Evolutionary conservation across 2,329 filamentous ascomycete species (phyloP), one percentile per base, ranked within the genome.

Genomic region (Mycocentrospora acerina): DNA sequence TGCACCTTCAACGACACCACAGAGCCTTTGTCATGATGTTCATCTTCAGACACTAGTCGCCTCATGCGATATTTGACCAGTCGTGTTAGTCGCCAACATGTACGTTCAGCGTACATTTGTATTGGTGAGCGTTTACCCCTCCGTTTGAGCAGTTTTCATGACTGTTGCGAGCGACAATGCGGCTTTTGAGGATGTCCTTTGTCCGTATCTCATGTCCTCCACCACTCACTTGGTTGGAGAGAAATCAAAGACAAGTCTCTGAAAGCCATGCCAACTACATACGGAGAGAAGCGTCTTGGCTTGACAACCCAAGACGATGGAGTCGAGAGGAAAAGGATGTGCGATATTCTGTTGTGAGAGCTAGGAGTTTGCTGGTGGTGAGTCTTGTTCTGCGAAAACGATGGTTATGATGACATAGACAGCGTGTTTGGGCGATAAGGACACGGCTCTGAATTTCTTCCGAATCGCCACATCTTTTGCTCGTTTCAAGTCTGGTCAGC

Each of bases 121-220:
- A 75, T 73, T 57, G 75, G 72, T 76, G 77, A 80, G 73, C 80
- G 77, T 78, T 72, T 77, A 77, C 53, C 48, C 63, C 54, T 52
- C 49, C 51, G 55, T 48, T 44, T 50, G 56, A 55, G 36, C 39
- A 36, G 49, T 37, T 38, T 44, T 26, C 45, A 46, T 49, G 15
- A 29, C 47, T 53, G 45, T 55, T 58, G 33, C 51, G 46, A 44
- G 53, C 44, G 64, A 72, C 67, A 69, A 76, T 80, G 81, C 88
- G 88, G 81, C 82, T 95, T 96, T 96, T 95, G 78, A 76, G 78
- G 88, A 94, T 84, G 88, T 90, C 71, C 81, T 95, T 96, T 95
- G 88, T 86, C 79, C 88, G 88, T 78, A 83, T 76, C 61, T 22
- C 41, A 41, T 70, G 82, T 85, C 85, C 82, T 83, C 80, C 80